These are phyloP conservation scores for Hypomontagnella monticulosa DNA, from an alignment of 495 filamentous ascomycete species.

Conservation along the genomic window DNA sequence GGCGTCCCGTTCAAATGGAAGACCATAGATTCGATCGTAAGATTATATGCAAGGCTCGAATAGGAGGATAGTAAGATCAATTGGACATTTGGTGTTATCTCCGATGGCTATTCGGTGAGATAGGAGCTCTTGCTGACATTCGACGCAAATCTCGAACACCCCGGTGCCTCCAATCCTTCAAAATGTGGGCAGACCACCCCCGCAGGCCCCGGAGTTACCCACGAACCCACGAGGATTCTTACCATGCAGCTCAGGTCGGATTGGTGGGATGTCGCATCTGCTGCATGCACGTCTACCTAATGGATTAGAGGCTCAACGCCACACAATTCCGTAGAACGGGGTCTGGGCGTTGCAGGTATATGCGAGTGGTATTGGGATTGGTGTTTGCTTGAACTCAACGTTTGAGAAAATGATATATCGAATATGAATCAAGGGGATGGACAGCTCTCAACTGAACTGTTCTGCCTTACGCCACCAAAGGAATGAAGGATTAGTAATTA, in stretches of 20 bases:
- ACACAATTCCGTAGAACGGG: neutral
- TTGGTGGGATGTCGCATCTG: slow-evolving; percentile 34
- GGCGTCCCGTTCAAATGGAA: neutral
- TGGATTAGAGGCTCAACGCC: slow-evolving; percentile 32
- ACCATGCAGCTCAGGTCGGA: slow-evolving; percentile 12
- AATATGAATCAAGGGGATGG: too few species aligned
- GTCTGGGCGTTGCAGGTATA: neutral
- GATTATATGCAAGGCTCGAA: slow-evolving; percentile 8
- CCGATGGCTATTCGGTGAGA: slow-evolving; percentile 15
- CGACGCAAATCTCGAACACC: slow-evolving; percentile 9
- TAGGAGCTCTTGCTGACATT: slow-evolving; percentile 7
- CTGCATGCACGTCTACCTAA: slow-evolving; percentile 19
- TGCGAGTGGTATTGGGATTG: too few species aligned
- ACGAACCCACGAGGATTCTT: slow-evolving; percentile 23
- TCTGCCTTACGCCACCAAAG: too few species aligned
- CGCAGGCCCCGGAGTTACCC: slow-evolving; percentile 40
- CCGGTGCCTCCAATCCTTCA: neutral
- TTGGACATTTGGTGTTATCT: slow-evolving; percentile 23
- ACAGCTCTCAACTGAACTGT: too few species aligned
- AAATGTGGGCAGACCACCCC: slow-evolving; percentile 29
- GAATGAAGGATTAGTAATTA: neutral
- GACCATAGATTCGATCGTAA: slow-evolving; percentile 22
- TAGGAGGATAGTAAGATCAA: neutral
- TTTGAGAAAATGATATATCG: too few species aligned
- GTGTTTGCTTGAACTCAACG: too few species aligned